Evolutionary conservation across 2,329 filamentous ascomycete genomes (phyloP).

Genomic region (Bretziella fagacearum): DNA sequence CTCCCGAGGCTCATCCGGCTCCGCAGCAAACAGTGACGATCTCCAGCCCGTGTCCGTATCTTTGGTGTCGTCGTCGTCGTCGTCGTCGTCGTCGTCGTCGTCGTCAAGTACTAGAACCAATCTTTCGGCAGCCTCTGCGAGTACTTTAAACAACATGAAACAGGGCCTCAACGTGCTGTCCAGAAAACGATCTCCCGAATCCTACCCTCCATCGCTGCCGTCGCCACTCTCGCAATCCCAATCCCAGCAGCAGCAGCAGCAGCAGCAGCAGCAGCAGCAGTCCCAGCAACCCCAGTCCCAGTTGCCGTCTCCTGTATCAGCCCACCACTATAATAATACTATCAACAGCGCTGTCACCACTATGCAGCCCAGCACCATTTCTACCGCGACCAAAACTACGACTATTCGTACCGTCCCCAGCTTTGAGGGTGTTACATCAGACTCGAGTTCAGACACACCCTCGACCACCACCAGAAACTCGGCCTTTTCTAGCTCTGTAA

Average conservation of each 20-base stretch:
- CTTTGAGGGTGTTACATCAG: slow-evolving; percentile 31
- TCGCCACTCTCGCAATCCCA: slow-evolving; percentile 19
- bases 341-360: slow-evolving; percentile 13
- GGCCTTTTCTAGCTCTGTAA: slow-evolving; percentile 37
- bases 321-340: background rate
- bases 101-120: slow-evolving; percentile 1
- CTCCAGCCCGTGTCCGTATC: background rate
- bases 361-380: slow-evolving; percentile 19
- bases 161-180: slow-evolving; percentile 18
- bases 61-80: background rate
- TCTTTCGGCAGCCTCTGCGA: slow-evolving; percentile 22
- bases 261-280: background rate
- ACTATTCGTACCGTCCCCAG: slow-evolving; percentile 42
- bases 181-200: slow-evolving; percentile 19
- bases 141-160: slow-evolving; percentile 27
- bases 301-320: slow-evolving; percentile 8
- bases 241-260: background rate
- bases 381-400: slow-evolving; percentile 17
- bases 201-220: slow-evolving; percentile 16
- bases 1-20: slow-evolving; percentile 19
- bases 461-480: slow-evolving; percentile 28
- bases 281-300: slow-evolving; percentile 18
- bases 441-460: slow-evolving; percentile 26
- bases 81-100: background rate
- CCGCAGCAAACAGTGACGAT: background rate